Percentiles rank a stretch among this genome's conserved stretches.
Evolutionary conservation across 208 protist genomes (phyloP).

Genomic region (Crithidia thermophila): DNA sequence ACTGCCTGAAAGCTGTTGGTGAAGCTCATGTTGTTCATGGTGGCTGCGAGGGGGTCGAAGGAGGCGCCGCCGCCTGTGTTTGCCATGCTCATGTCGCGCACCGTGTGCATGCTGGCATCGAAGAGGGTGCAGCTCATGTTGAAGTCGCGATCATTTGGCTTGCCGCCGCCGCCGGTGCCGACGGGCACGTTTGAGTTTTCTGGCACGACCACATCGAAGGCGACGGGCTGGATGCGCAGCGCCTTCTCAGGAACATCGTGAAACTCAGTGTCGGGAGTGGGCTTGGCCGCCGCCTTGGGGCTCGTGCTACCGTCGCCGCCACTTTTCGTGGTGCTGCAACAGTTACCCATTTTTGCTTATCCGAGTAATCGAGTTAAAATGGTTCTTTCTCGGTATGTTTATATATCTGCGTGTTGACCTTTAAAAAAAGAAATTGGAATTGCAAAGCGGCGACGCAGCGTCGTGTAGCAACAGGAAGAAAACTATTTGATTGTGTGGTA

Average conservation of each 20-base stretch:
- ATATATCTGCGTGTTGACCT: no score
- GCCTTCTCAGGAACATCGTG: not conserved
- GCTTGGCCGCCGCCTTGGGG: slow-evolving; percentile 4
- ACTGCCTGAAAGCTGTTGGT: slow-evolving; percentile 78
- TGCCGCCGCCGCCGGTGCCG: not conserved
- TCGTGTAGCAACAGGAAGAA: no score
- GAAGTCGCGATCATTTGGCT: not conserved
- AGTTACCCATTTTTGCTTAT: slow-evolving; percentile 14
- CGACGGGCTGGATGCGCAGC: slow-evolving; percentile 25
- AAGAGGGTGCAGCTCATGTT: slow-evolving; percentile 37
- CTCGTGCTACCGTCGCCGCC: not conserved
- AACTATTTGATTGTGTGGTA: no score
- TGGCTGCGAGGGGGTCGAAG: slow-evolving; percentile 15
- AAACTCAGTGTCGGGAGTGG: not conserved
- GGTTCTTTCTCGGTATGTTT: no score
- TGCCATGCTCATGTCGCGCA: slow-evolving; percentile 44
- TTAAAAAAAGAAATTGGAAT: no score
- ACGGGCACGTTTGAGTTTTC: slow-evolving; percentile 17
- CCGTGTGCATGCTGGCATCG: slow-evolving; percentile 59
- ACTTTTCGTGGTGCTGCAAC: slow-evolving; percentile 2
- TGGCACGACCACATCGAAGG: slow-evolving; percentile 64
- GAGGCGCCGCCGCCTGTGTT: slow-evolving; percentile 10
- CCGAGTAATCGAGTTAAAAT: no score
- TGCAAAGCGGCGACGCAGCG: no score
- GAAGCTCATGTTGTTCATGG: slow-evolving; percentile 64